Evolutionary conservation across 805 yeast genomes (phyloP).

Genomic region (Kluyveromyces starmeri): DNA sequence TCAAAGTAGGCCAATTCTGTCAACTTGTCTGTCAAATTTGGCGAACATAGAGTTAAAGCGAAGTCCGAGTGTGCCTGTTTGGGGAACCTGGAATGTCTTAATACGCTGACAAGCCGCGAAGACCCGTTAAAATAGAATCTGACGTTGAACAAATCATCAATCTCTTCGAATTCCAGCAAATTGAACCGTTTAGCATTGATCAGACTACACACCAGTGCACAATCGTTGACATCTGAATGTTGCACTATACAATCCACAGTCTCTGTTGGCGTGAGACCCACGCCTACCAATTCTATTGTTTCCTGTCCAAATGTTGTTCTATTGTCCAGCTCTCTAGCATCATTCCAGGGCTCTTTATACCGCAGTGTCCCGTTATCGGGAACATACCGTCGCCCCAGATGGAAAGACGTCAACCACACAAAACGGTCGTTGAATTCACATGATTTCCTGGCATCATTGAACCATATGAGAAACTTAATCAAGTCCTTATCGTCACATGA

Average conservation of each 20-base stretch:
- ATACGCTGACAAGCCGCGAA: constrained; percentile 21
- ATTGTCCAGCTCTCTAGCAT: constrained; percentile 6
- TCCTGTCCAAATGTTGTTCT: neutral
- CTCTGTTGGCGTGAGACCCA: neutral
- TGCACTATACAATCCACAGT: constrained; percentile 10
- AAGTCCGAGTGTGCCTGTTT: constrained; percentile 5
- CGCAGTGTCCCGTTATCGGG: constrained; percentile 18
- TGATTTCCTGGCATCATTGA: constrained; percentile 10
- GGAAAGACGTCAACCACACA: constrained; percentile 21
- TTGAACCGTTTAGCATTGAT: constrained; percentile 37
- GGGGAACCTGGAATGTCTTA: constrained; percentile 11
- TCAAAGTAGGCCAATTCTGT: constrained; percentile 69
- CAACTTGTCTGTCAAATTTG: constrained; percentile 24
- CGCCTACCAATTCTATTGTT: neutral
- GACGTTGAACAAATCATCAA: constrained; percentile 11
- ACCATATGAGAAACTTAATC: constrained; percentile 9
- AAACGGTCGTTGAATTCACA: constrained; percentile 10
- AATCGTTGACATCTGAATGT: constrained; percentile 37
- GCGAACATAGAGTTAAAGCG: constrained; percentile 12
- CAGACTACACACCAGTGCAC: constrained; percentile 68
- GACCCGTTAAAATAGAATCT: constrained; percentile 24
- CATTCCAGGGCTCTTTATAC: constrained; percentile 17
- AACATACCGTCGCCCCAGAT: constrained; percentile 17
- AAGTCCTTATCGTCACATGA: constrained; percentile 11
- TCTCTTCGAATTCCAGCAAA: constrained; percentile 10